These are phyloP conservation scores for Fusarium tuaranense DNA, from an alignment of 2,329 filamentous ascomycete genomes.

Conservation along the genomic window DNA sequence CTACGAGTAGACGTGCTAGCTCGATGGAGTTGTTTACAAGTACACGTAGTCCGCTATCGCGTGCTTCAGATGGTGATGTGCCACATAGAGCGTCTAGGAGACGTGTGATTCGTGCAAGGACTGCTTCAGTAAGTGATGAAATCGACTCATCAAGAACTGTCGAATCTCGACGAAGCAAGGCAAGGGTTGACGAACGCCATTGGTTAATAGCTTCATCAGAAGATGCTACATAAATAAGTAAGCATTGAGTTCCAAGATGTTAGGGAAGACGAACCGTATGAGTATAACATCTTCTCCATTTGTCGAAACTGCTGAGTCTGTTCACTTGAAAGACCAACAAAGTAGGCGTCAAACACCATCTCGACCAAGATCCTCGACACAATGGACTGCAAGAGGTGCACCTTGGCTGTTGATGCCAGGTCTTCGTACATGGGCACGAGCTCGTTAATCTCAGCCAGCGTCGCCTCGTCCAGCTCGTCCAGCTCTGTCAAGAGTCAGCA, in stretches of 20 bases:
- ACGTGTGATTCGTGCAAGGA: slow-evolving; percentile 60
- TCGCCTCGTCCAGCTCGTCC: slow-evolving; percentile 54
- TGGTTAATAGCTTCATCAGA: slow-evolving; percentile 69
- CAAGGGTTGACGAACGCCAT: slow-evolving; percentile 75
- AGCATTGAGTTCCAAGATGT: background rate
- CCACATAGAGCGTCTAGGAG: slow-evolving; percentile 64
- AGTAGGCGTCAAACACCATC: slow-evolving; percentile 71
- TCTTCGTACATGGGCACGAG: slow-evolving; percentile 70
- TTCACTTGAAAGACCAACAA: slow-evolving; percentile 70
- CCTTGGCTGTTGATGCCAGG: slow-evolving; percentile 65
- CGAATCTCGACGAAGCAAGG: slow-evolving; percentile 67
- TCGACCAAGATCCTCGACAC: slow-evolving; percentile 71
- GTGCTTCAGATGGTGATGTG: slow-evolving; percentile 52
- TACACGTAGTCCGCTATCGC: slow-evolving; percentile 65
- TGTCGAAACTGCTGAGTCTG: slow-evolving; percentile 63
- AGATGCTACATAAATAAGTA: slow-evolving; percentile 46
- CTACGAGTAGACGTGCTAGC: slow-evolving; percentile 66
- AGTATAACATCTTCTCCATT: slow-evolving; percentile 54
- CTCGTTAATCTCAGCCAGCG: slow-evolving; percentile 56
- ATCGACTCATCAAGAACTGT: slow-evolving; percentile 60
- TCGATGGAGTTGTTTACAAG: slow-evolving; percentile 66
- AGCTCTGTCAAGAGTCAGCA: slow-evolving; percentile 53
- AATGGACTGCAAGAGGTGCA: slow-evolving; percentile 72
- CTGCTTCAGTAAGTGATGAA: slow-evolving; percentile 52
- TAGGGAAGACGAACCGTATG: slow-evolving; percentile 37